These are phyloP conservation scores for Pleurotus eryngii DNA, from an alignment of 768 basidiomycete genomes.

Conservation along the genomic window DNA sequence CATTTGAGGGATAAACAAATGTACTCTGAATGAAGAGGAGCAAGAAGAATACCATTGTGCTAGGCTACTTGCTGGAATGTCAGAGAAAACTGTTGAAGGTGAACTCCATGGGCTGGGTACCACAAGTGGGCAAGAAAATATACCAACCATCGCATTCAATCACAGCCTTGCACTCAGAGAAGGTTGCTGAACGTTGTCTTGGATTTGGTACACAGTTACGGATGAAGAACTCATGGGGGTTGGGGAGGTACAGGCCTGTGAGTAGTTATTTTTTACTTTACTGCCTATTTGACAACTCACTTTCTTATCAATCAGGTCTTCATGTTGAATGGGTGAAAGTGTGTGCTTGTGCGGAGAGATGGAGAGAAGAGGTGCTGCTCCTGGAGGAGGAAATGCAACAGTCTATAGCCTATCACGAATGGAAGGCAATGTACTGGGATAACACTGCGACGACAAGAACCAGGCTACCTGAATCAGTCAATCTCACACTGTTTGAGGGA, in stretches of 20 bases:
- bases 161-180: slow-evolving; percentile 4
- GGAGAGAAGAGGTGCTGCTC: slow-evolving; percentile 15
- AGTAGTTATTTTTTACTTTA: too few relatives aligned
- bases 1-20: slow-evolving; percentile 12
- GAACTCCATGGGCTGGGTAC: neutral
- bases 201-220: slow-evolving; percentile 12
- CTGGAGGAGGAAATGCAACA: slow-evolving; percentile 25
- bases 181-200: slow-evolving; percentile 9
- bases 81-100: neutral
- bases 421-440: slow-evolving; percentile 38
- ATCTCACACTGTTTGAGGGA: too few relatives aligned
- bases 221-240: slow-evolving; percentile 3
- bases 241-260: neutral
- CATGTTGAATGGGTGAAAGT: slow-evolving; percentile 17
- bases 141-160: slow-evolving; percentile 1
- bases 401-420: slow-evolving; percentile 37
- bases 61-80: slow-evolving; percentile 7
- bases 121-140: neutral
- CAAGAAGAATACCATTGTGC: slow-evolving; percentile 11
- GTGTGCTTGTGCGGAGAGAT: slow-evolving; percentile 12
- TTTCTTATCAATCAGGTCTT: slow-evolving; percentile 14
- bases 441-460: too few relatives aligned
- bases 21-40: slow-evolving; percentile 15
- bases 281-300: neutral
- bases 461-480: too few relatives aligned